These are phyloP conservation scores for Inga laurina DNA, from an alignment of 306 rosid genomes.

Conservation along the genomic window DNA sequence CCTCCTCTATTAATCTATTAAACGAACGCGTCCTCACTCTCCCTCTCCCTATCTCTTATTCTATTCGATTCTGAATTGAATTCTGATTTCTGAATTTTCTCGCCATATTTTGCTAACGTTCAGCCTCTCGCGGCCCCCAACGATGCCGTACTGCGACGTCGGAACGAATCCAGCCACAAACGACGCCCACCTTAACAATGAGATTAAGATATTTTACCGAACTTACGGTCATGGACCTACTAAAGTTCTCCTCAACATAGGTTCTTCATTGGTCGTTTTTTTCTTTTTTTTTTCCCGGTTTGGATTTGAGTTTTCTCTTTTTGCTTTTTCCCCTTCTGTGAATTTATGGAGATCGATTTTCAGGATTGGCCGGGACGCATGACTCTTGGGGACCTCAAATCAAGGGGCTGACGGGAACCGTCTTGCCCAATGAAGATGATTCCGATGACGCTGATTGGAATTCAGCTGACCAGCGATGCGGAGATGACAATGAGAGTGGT, in stretches of 20 bases:
- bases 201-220: constrained; percentile 58
- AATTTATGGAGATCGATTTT: constrained; percentile 23
- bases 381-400: constrained; percentile 92
- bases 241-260: constrained; percentile 95
- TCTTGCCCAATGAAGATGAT: constrained; percentile 55
- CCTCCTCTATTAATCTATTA: background rate
- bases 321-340: background rate
- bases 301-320: background rate
- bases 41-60: background rate
- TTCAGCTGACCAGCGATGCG: background rate
- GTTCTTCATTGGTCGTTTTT: constrained; percentile 34
- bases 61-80: background rate
- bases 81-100: background rate
- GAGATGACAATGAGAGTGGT: constrained; percentile 44
- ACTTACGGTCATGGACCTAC: constrained; percentile 84
- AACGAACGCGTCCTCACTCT: background rate
- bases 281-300: background rate
- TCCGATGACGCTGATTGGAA: constrained; percentile 21
- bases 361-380: constrained; percentile 95
- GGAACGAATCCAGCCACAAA: constrained; percentile 29
- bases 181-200: constrained; percentile 31
- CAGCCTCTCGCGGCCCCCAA: constrained; percentile 10
- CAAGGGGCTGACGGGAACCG: constrained; percentile 59
- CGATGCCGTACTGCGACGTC: constrained; percentile 53
- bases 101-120: background rate